phyloP scores from a whole-genome alignment of 129 eudicot species.

The Chrysanthemum makinoi region DNA sequence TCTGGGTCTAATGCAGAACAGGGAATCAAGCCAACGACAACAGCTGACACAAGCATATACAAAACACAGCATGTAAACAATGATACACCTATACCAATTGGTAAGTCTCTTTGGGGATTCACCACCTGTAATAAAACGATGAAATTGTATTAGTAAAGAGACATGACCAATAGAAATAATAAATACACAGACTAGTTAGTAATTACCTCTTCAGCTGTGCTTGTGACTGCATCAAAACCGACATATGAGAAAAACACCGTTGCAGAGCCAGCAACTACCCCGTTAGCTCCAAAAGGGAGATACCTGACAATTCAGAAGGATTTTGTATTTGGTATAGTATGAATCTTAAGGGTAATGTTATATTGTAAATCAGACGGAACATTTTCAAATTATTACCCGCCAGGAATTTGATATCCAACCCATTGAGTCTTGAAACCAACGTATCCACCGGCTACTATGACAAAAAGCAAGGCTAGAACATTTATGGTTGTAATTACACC shows the following conservation, averaged over 20 bases:
- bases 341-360: not conserved
- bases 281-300: constrained; percentile 9
- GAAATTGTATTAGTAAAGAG: not conserved
- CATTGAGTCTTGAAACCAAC: constrained; percentile 60
- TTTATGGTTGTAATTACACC: constrained; percentile 30
- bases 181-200: not conserved
- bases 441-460: constrained; percentile 58
- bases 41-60: too few relatives aligned
- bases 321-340: constrained; percentile 9
- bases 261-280: constrained; percentile 28
- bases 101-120: constrained; percentile 67
- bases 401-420: constrained; percentile 54
- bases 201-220: constrained; percentile 70
- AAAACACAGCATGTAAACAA: too few relatives aligned
- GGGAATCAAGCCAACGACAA: too few relatives aligned
- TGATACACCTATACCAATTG: constrained; percentile 46
- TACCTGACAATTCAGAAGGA: constrained; percentile 36
- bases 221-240: constrained; percentile 75
- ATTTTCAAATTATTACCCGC: constrained; percentile 41
- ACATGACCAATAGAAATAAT: not conserved
- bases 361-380: not conserved
- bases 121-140: constrained; percentile 43
- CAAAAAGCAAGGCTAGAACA: constrained; percentile 47
- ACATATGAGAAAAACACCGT: constrained; percentile 64
- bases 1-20: too few relatives aligned